Evolutionary conservation across 176 grass and related monocot genomes (phyloP), one percentile per base, ranked within the genome.

Genomic region (Phoenix roebelenii): DNA sequence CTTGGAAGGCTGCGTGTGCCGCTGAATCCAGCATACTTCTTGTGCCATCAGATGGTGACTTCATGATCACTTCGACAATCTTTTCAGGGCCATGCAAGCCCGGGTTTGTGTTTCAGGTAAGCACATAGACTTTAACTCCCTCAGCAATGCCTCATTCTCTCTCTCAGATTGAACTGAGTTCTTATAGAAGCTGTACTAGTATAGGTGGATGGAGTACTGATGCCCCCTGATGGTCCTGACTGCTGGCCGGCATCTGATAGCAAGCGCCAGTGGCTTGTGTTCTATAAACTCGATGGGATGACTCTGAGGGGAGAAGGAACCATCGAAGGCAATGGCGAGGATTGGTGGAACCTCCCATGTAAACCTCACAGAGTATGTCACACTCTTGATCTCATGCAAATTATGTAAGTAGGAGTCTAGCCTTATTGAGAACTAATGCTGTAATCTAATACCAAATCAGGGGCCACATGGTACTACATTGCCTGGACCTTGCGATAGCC

Each of bases 301-400:
- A 95, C 73, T 20, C 75, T 95, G 26, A 60, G 65, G 1, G 82
- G 85, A 10, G 66, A 50, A 24, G 90, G 85, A 63, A 89, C 82
- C 51, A 58, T 95, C 70, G 82, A 95, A 64, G 85, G 90, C 59
- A 95, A 86, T 48, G 90, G 85, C 16, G 82, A 89, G 72, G 77
- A 79, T 3, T 86, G 90, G 90, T 89, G 90, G 90, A 70, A 75
- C 5, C 85, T 95, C 62, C 85, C 90, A 0, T 89, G 90, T 74
- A 95, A 95, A 58, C 90, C 85, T 63, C 90, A 95, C 59, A 58
- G 70, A 85, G 85, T 83, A 95, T 19, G 17, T n/a, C 26, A 32
- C 58, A 3, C 58, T 28, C 48, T 53, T 44, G 35, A 44, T 44
- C 35, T 44, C 35, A 44, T 5, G 35, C 14, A 44, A 44, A 44